Base-by-base conservation (phyloP, 768 basidiomycete species). In the Hemileccinum impolitum region DNA sequence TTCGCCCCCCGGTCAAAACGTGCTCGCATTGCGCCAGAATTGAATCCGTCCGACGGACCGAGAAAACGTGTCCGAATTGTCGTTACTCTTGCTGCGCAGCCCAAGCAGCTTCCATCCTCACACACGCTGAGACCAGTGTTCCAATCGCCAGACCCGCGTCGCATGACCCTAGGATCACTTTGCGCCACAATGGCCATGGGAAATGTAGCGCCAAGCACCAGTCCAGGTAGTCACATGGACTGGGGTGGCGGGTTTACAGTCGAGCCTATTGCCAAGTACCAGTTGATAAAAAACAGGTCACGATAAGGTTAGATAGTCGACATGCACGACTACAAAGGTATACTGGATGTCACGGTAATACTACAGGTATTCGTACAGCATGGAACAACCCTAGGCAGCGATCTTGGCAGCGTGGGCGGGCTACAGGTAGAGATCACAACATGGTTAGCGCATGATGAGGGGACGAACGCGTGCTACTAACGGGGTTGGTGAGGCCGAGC, bases 401-500 rank as follows among this genome's bases (percentile, higher is more conserved):
- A 45, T 36, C 2, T 52, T 4, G 11, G 25, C 32, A n/a, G 34
- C 23, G 21, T 48, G 36, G 4, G 0, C 1, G 3, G 47, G 14
- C 58, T 60, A 17, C 15, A 8, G 5, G 14, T 0, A 15, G 10
- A 23, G 43, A 3, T 4, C 18, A 15, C 15, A 7, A 14, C 1
- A 21, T 6, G 12, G 39, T 48, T 10, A 57, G 40, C 9, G 40
- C 21, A 13, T 12, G 40, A 36, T 52, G 12, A 6, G 31, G n/a
- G 12, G 5, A 2, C 1, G 13, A 12, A 19, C 21, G 7, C 4
- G 43, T 2, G 3, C 8, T 30, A 59, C 57, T 48, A 50, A 79
- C 78, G 9, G 59, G 32, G 28, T 39, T 52, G 21, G 63, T 56
- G 56, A 84, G 72, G 15, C 60, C 67, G 18, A 85, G 68, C 3